phyloP scores from a whole-genome alignment of 73 alveolate genomes.

The Paramecium sonneborni region DNA sequence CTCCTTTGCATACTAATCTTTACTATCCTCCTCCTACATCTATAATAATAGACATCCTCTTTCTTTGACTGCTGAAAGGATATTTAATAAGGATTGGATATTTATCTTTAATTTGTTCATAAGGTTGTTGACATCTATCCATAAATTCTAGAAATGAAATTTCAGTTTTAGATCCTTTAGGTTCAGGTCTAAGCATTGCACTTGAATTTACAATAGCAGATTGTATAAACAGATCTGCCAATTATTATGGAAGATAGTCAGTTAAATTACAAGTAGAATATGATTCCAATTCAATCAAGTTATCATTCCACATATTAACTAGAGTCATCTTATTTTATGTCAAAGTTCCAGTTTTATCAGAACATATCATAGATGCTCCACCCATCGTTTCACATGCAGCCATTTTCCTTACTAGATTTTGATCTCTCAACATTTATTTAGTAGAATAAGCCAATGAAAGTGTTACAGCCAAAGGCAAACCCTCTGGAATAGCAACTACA shows the following conservation, averaged over 20 bases:
- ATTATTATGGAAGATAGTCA: not conserved
- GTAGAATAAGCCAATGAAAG: constrained; percentile 76
- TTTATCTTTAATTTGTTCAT: constrained; percentile 18
- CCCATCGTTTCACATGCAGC: constrained; percentile 93
- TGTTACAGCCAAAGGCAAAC: constrained; percentile 81
- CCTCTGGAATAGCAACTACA: constrained; percentile 87
- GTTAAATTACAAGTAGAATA: not conserved
- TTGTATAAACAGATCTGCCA: constrained; percentile 39
- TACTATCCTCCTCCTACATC: constrained; percentile 64
- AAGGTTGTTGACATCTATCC: constrained; percentile 7
- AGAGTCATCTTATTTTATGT: constrained; percentile 79
- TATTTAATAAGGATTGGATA: constrained; percentile 26
- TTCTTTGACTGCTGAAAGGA: constrained; percentile 83
- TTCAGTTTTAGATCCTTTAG: constrained; percentile 79
- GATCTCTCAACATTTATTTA: constrained; percentile 76
- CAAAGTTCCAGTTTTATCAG: constrained; percentile 83
- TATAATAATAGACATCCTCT: constrained; percentile 75
- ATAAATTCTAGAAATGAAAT: constrained; percentile 67
- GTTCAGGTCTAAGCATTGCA: constrained; percentile 61
- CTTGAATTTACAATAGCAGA: constrained; percentile 42
- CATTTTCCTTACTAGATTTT: constrained; percentile 76
- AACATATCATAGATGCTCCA: constrained; percentile 81
- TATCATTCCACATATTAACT: constrained; percentile 47
- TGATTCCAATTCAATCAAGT: constrained; percentile 19
- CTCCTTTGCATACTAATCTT: constrained; percentile 80